phyloP scores from a whole-genome alignment of 1,139 yeast genomes.

The Blastobotrys capitulatus region DNA sequence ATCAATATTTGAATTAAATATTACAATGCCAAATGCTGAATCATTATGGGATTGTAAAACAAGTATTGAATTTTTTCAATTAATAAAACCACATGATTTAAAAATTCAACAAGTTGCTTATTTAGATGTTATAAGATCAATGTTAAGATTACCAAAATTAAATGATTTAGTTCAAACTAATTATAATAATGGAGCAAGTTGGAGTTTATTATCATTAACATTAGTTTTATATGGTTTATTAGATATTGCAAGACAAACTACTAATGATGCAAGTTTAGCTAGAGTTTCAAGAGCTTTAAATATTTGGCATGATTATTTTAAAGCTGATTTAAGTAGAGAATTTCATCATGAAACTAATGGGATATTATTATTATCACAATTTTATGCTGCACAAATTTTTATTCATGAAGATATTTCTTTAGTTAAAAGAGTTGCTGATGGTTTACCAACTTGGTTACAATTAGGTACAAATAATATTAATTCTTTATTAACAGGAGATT shows the following conservation, averaged over 20 bases:
- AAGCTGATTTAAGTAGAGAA: conserved; percentile 21
- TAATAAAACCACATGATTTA: conserved; percentile 24
- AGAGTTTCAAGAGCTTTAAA: conserved; percentile 31
- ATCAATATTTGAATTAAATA: conserved; percentile 28
- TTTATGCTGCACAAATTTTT: conserved; percentile 26
- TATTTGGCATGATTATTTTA: conserved; percentile 29
- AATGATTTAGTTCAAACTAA: conserved; percentile 9
- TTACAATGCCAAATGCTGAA: conserved; percentile 30
- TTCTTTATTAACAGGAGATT: conserved; percentile 6
- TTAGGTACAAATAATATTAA: conserved; percentile 2
- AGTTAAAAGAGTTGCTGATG: conserved; percentile 3
- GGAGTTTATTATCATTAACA: conserved; percentile 27
- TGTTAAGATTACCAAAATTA: conserved; percentile 29
- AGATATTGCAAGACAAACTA: conserved; percentile 20
- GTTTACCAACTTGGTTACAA: conserved; percentile 3
- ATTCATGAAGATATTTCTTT: conserved; percentile 28
- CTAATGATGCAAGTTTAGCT: conserved; percentile 9
- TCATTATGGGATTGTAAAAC: conserved; percentile 28
- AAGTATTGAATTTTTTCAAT: conserved; percentile 27
- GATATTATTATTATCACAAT: conserved; percentile 21
- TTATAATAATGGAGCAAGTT: conserved; percentile 18
- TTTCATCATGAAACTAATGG: neutral
- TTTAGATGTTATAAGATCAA: conserved; percentile 28
- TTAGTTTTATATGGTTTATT: conserved; percentile 28
- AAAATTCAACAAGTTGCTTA: conserved; percentile 27